Conservation (phyloP, 2,329 filamentous ascomycete genomes). For the Penicillium sp. region DNA sequence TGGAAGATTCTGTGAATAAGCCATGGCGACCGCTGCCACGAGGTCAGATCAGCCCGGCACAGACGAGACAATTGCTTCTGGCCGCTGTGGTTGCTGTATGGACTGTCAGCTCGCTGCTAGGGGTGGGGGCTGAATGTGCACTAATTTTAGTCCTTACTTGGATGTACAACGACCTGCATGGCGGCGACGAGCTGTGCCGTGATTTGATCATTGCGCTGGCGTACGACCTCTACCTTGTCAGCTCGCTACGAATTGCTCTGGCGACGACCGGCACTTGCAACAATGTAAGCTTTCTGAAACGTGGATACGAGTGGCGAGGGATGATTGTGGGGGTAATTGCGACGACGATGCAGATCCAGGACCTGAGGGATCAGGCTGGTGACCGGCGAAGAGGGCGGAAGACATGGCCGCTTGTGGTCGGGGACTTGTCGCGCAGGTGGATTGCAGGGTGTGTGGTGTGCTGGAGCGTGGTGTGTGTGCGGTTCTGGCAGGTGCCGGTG, state of each 20-base stretch:
- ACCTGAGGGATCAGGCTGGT: conserved; percentile 43
- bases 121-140: conserved; percentile 32
- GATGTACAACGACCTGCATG: conserved; percentile 50
- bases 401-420: conserved; percentile 35
- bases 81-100: conserved; percentile 28
- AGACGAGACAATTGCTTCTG: conserved; percentile 32
- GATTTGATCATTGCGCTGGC: conserved; percentile 34
- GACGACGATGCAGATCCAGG: conserved; percentile 48
- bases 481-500: conserved; percentile 15
- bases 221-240: conserved; percentile 26
- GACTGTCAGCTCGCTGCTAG: conserved; percentile 25
- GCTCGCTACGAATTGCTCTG: conserved; percentile 24
- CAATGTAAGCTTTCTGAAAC: neutral
- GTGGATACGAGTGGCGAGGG: conserved; percentile 12
- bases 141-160: conserved; percentile 41
- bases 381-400: conserved; percentile 33
- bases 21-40: conserved; percentile 41
- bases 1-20: conserved; percentile 51
- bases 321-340: conserved; percentile 37
- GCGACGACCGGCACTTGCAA: neutral
- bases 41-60: conserved; percentile 27
- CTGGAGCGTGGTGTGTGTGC: conserved; percentile 27
- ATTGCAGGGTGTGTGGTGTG: conserved; percentile 27
- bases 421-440: conserved; percentile 31
- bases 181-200: conserved; percentile 32